Base-by-base conservation (phyloP, 2,329 filamentous ascomycete genomes). In the Dactylonectria macrodidyma region DNA sequence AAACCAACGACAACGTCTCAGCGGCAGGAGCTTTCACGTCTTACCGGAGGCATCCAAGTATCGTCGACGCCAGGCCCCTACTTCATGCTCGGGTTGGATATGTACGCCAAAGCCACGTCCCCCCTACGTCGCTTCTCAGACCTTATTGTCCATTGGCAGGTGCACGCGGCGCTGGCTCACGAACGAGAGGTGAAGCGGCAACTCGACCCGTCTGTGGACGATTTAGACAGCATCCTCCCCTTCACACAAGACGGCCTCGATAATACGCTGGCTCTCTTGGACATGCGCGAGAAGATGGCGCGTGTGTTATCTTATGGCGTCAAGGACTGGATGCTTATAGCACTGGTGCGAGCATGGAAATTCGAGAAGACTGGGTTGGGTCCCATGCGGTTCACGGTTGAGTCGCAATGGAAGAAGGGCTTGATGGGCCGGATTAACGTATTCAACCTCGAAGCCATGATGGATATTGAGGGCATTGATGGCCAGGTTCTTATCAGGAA, bases 71-170 rank as follows among this genome's bases (percentile, higher is more conserved):
- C 90, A 0, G 86, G 84, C 9, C 86, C 86, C 5, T 87, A 91
- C 78, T 85, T 88, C 67, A 82, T 86, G 51, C 83, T 92, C 65
- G 91, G 90, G 19, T 76, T 87, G 2, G 84, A 89, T 61, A 87
- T 88, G 80, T 91, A 92, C 77, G 82, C 87, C 65, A 91, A 90
- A 71, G 86, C 86, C 46, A 92, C 91, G 8, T 91, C 88, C 57
- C 91, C 91, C 19, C 83, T 93, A n/a, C 88, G 91, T 38, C 87
- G 91, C 50, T 92, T 87, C 78, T 80, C 83, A 5, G 91, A 93
- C 77, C 80, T 92, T 54, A 76, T 92, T 36, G 85, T 88, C 2
- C 90, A 92, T 79, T 92, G 89, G 88, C 90, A 92, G 77, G 88
- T 92, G 68, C 86, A 91, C 74, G 87, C 86, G 2, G 86, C 88